Evolutionary conservation across 2,329 filamentous ascomycete genomes (phyloP).

Genomic region (Reticulascus tulasneorum): DNA sequence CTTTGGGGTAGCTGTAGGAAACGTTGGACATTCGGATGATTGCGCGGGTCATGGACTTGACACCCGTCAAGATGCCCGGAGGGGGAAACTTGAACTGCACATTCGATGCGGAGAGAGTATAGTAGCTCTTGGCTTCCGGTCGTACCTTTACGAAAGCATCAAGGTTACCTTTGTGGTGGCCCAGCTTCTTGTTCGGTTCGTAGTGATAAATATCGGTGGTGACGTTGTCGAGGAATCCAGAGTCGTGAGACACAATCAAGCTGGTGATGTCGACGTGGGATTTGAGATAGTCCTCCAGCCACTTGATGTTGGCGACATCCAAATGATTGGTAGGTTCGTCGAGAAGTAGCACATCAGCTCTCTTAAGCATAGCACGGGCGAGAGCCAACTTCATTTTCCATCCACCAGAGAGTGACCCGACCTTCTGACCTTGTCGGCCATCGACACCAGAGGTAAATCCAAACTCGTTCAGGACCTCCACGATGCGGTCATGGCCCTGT

Average conservation of each 20-base stretch:
- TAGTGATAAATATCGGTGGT: slow-evolving; percentile 99
- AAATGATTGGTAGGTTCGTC: slow-evolving; percentile 99
- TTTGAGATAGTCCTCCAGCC: slow-evolving; percentile 94
- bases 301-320: slow-evolving; percentile 92
- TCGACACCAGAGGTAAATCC: slow-evolving; percentile 89
- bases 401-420: slow-evolving; percentile 92
- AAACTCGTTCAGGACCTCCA: slow-evolving; percentile 80
- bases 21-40: slow-evolving; percentile 94
- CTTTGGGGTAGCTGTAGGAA: slow-evolving; percentile 89
- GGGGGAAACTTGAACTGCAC: slow-evolving; percentile 98
- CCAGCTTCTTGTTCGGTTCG: slow-evolving; percentile 90
- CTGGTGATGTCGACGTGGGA: slow-evolving; percentile 94
- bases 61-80: slow-evolving; percentile 87
- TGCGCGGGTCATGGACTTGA: slow-evolving; percentile 90
- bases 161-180: slow-evolving; percentile 78
- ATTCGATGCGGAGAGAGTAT: slow-evolving; percentile 82
- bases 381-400: slow-evolving; percentile 99
- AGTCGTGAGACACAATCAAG: slow-evolving; percentile 98
- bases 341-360: slow-evolving; percentile 90
- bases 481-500: slow-evolving; percentile 77
- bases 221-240: slow-evolving; percentile 91
- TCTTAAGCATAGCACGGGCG: slow-evolving; percentile 93
- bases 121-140: slow-evolving; percentile 96
- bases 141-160: slow-evolving; percentile 80
- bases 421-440: slow-evolving; percentile 81